Evolutionary conservation across 208 protist species (phyloP).

Genomic region (Porcisia deanei): DNA sequence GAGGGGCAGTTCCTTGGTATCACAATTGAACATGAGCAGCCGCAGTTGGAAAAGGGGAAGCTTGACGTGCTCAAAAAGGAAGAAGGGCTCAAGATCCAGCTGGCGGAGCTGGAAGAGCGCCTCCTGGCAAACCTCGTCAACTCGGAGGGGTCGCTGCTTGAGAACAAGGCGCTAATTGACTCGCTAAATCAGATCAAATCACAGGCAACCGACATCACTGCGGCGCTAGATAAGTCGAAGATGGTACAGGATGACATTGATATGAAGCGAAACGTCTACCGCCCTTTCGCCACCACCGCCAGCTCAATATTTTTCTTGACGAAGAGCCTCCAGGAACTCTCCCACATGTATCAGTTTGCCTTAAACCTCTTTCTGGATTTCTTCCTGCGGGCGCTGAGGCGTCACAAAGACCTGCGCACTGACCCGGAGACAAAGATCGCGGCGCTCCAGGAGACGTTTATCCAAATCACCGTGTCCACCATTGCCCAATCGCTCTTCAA

Average conservation of each 20-base stretch:
- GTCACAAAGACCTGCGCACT: conserved; percentile 71
- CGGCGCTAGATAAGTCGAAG: conserved; percentile 87
- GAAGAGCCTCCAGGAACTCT: conserved; percentile 86
- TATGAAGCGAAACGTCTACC: conserved; percentile 94
- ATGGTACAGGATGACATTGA: conserved; percentile 93
- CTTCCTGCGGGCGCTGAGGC: conserved; percentile 66
- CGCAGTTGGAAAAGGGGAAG: conserved; percentile 96
- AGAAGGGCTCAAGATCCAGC: conserved; percentile 95
- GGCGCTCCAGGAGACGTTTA: conserved; percentile 75
- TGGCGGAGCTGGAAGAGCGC: conserved; percentile 93
- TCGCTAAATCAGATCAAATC: conserved; percentile 96
- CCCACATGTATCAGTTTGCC: conserved; percentile 98
- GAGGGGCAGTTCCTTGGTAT: conserved; percentile 97
- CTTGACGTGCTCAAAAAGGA: conserved; percentile 93
- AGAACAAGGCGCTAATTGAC: conserved; percentile 95
- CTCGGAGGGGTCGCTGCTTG: conserved; percentile 95
- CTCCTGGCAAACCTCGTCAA: conserved; percentile 93
- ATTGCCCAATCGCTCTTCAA: conserved; percentile 95
- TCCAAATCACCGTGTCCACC: conserved; percentile 76
- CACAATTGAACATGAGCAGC: conserved; percentile 97
- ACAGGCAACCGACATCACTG: conserved; percentile 89
- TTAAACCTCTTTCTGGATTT: conserved; percentile 92
- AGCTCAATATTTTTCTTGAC: conserved; percentile 95
- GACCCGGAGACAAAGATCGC: conserved; percentile 89
- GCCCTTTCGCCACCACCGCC: conserved; percentile 90